phyloP scores from a whole-genome alignment of 352 stramenopile species.

The Pythium grandisporangium region DNA sequence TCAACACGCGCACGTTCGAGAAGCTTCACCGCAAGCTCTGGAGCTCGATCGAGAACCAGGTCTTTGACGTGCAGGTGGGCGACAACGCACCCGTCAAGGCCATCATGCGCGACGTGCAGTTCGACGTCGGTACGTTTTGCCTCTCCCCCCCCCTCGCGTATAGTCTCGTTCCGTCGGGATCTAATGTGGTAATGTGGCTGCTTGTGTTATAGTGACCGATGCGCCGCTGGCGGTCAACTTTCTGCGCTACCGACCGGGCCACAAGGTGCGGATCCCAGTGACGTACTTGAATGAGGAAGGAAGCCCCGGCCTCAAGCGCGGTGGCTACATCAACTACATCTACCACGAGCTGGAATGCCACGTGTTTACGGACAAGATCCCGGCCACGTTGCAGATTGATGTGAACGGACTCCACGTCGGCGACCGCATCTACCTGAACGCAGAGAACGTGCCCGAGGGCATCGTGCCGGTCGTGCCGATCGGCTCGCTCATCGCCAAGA shows the following conservation, averaged over 20 bases:
- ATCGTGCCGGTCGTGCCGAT: slow-evolving; percentile 51
- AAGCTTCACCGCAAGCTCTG: slow-evolving; percentile 79
- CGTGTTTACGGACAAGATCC: slow-evolving; percentile 70
- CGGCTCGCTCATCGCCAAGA: slow-evolving; percentile 74
- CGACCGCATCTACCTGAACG: slow-evolving; percentile 71
- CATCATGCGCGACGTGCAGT: slow-evolving; percentile 82
- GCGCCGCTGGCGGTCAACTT: slow-evolving; percentile 86
- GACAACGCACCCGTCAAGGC: slow-evolving; percentile 52
- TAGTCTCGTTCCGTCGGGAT: no score
- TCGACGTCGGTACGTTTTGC: slow-evolving; percentile 47
- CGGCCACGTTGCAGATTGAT: slow-evolving; percentile 68
- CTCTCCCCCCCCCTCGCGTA: no score
- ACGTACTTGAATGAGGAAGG: slow-evolving; percentile 91
- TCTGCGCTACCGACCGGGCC: slow-evolving; percentile 86
- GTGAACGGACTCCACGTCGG: slow-evolving; percentile 84
- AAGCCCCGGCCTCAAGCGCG: slow-evolving; percentile 90
- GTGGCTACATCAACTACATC: slow-evolving; percentile 91
- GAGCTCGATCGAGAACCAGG: slow-evolving; percentile 82
- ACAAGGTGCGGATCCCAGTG: slow-evolving; percentile 89
- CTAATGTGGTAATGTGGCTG: not conserved
- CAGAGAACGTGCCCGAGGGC: slow-evolving; percentile 67
- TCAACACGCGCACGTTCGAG: slow-evolving; percentile 71
- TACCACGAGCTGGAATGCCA: slow-evolving; percentile 76
- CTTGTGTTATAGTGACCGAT: slow-evolving; percentile 45
- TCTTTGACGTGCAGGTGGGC: slow-evolving; percentile 77